Base-by-base conservation (phyloP, 768 basidiomycete species). In the Rhizopogon salebrosus region DNA sequence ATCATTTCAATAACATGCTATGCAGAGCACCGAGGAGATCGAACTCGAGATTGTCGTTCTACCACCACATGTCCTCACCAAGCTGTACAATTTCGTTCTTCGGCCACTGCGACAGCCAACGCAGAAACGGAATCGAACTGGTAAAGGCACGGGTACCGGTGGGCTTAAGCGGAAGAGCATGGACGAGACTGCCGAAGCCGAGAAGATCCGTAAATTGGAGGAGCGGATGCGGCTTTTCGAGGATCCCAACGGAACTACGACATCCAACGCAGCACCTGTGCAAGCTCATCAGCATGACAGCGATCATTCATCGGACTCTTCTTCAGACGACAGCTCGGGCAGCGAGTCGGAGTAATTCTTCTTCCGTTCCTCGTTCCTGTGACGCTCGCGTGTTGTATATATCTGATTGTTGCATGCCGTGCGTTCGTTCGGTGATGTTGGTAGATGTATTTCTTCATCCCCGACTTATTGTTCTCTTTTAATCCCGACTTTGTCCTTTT, bases 21-120 rank as follows among this genome's bases (percentile, higher is more conserved):
- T 54, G 56, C 74, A 93, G 91, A 93, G 91, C 69, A 89, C 88
- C 41, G 93, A 98, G 70, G 97, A 99, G 74, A 98, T 99, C 63
- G 97, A 99, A 69, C 82, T 99, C 39, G 97, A 99, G 71, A 98
- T 99, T 64, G 97, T 98, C 64, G 75, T 84, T 37, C 76, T 99
- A 29, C 95, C 97, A 45, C 77, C 89, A 6, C 69, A 80, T 27
- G 95, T 97, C 41, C 82, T 98, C 49, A 88, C 89, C 49, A 92
- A 92, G 71, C 79, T 99, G 26, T 99, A 98, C 76, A 95, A 95
- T 71, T 93, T 91, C 64, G 95, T 98, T 59, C 77, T 95, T 53
- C 84, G 89, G 9, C 91, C 91, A 1, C 67, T 85, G 54, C 83
- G 84, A 27, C 81, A 84, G 40, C 79, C 84, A 8, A 77, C 84